A percentile compares a stretch with the other conserved stretches of the same genome.
These are phyloP conservation scores for Phytophthora idaei DNA, from an alignment of 352 stramenopile genomes.

Conservation along the genomic window DNA sequence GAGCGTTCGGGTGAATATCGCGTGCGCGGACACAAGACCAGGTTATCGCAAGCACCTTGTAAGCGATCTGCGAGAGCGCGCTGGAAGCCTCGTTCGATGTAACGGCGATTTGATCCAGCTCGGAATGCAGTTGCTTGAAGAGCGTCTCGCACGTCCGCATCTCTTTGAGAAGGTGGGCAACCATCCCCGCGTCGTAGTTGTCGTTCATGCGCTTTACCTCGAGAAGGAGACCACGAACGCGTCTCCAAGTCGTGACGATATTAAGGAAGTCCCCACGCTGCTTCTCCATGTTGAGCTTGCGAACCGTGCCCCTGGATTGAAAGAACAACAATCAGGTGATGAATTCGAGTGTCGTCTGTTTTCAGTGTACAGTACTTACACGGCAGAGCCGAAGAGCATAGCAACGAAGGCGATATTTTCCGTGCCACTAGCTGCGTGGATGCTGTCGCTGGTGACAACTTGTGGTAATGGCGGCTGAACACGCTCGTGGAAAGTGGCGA, in stretches of 20 bases:
- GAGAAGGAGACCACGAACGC: constrained; percentile 60
- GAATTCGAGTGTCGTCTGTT: neutral
- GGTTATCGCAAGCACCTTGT: constrained; percentile 70
- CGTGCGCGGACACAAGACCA: constrained; percentile 62
- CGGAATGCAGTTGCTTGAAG: constrained; percentile 75
- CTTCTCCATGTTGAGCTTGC: constrained; percentile 66
- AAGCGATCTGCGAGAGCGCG: constrained; percentile 66
- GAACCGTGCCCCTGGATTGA: constrained; percentile 45
- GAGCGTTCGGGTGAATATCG: constrained; percentile 34
- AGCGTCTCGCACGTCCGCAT: constrained; percentile 80
- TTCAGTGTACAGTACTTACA: constrained; percentile 39
- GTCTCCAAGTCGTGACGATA: constrained; percentile 79
- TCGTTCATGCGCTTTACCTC: constrained; percentile 76
- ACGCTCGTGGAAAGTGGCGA: constrained; percentile 67
- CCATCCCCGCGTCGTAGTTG: constrained; percentile 75
- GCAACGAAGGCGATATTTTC: constrained; percentile 83
- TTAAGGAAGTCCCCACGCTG: constrained; percentile 66
- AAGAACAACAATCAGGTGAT: constrained; percentile 6
- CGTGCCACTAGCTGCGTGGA: constrained; percentile 58
- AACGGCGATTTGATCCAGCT: constrained; percentile 65
- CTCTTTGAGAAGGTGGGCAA: constrained; percentile 79
- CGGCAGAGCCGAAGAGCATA: constrained; percentile 77
- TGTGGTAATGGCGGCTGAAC: constrained; percentile 70
- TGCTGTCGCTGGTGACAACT: constrained; percentile 76
- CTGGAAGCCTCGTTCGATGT: constrained; percentile 79